phyloP scores from a whole-genome alignment of 2,329 filamentous ascomycete genomes.

The Coleophoma cylindrospora region DNA sequence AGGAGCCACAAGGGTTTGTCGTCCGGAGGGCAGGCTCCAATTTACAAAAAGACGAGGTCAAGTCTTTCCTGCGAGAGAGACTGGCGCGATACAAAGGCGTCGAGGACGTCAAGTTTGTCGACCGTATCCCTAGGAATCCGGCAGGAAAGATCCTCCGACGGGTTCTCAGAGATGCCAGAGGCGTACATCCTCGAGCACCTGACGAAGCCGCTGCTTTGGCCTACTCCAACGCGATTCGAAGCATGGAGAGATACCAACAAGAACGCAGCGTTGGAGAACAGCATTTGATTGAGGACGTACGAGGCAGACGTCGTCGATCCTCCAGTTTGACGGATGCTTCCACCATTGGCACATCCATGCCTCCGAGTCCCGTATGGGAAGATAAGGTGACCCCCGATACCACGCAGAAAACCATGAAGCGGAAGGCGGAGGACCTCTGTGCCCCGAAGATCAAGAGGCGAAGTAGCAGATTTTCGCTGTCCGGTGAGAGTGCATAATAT shows the following conservation, averaged over 20 bases:
- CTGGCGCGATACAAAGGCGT: constrained; percentile 43
- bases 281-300: too few relatives aligned
- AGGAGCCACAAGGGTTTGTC: constrained; percentile 40
- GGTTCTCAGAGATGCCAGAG: constrained; percentile 11
- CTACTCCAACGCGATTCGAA: not conserved
- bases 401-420: not conserved
- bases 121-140: constrained; percentile 40
- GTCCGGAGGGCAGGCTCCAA: constrained; percentile 26
- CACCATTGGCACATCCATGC: not conserved
- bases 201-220: not conserved
- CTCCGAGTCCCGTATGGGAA: not conserved
- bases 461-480: not conserved
- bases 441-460: not conserved
- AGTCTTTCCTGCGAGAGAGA: constrained; percentile 31
- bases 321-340: not conserved
- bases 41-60: constrained; percentile 32
- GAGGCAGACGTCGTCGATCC: not conserved
- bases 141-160: constrained; percentile 41
- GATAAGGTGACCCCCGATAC: not conserved
- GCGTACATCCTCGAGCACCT: not conserved
- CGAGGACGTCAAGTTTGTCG: constrained; percentile 40
- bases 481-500: not conserved
- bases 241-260: not conserved
- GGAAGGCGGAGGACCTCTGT: not conserved
- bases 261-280: not conserved